Evolutionary conservation across 495 filamentous ascomycete species (phyloP).

Genomic region (Penicilliopsis zonata): DNA sequence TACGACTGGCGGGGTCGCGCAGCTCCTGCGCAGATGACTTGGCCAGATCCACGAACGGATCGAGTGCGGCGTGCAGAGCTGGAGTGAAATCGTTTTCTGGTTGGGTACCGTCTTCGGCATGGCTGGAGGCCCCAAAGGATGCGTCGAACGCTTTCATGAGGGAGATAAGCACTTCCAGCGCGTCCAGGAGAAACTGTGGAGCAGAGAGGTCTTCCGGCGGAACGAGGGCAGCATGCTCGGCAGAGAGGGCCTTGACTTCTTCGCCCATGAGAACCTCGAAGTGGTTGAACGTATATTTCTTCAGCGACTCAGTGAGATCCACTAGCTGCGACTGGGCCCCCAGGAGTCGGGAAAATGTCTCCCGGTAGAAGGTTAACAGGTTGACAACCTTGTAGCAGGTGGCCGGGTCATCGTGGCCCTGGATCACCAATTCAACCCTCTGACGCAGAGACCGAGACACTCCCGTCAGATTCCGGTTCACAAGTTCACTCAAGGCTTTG

Average conservation of each 20-base stretch:
- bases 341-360: slow-evolving; percentile 71
- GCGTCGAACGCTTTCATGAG: slow-evolving; percentile 77
- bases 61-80: slow-evolving; percentile 70
- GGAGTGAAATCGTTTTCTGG: slow-evolving; percentile 46
- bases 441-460: slow-evolving; percentile 69
- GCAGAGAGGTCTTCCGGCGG: slow-evolving; percentile 50
- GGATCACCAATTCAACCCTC: slow-evolving; percentile 80
- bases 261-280: slow-evolving; percentile 73
- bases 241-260: slow-evolving; percentile 58
- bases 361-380: slow-evolving; percentile 76
- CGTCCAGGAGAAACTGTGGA: slow-evolving; percentile 75
- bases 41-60: slow-evolving; percentile 72
- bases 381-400: slow-evolving; percentile 84
- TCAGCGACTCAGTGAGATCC: slow-evolving; percentile 52
- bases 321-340: slow-evolving; percentile 57
- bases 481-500: slow-evolving; percentile 74
- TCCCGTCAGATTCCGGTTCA: slow-evolving; percentile 73
- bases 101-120: slow-evolving; percentile 22
- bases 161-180: slow-evolving; percentile 58
- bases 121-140: slow-evolving; percentile 53
- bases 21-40: slow-evolving; percentile 55
- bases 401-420: slow-evolving; percentile 82
- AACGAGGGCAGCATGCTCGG: slow-evolving; percentile 47
- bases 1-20: slow-evolving; percentile 36
- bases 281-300: slow-evolving; percentile 68